Base-by-base conservation (phyloP, 1,284 basidiomycete species). In the Trametes hirsuta region DNA sequence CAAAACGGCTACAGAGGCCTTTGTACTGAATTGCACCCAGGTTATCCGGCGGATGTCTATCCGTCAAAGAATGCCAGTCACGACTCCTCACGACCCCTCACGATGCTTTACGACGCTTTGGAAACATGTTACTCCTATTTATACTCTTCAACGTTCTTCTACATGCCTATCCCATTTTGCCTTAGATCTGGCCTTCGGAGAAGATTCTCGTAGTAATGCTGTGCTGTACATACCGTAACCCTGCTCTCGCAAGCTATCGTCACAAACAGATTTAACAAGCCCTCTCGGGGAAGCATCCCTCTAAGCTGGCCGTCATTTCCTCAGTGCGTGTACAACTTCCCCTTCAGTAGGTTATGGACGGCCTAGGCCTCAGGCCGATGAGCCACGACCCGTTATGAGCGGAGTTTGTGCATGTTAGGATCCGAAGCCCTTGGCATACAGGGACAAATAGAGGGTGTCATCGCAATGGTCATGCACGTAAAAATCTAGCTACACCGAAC, bases 71-170 rank as follows among this genome's bases (percentile, higher is more conserved):
- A 47, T 37, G 51, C 42, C 42, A 47, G 39, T 51, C 18, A 61
- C 60, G 72, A 72, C 67, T 54, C 59, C 37, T 63, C 53, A 71
- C 66, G 69, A 69, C 66, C 59, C 25, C 24, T 65, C 41, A 69
- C 63, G 69, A 66, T 61, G 44, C 34, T 30, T 48, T 46, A 62
- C 54, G 59, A 63, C 52, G 35, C 5, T 18, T 40, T 35, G 36
- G 41, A 65, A 45, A 50, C 21, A 48, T 46, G 53, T 66, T 64
- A 52, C 50, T 44, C 10, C 44, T 62, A 63, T 61, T 67, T 63
- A 67, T 67, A 52, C 46, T 40, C 36, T 65, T 65, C 58, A 65
- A 48, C 57, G 21, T 63, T 61, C 55, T 39, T 21, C 45, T 46
- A 30, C 45, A 65, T 62, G 49, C 54, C 30, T 44, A 47, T 22